phyloP scores from a whole-genome alignment of 148 eudicot species.

The Camellia lanceoleosa region DNA sequence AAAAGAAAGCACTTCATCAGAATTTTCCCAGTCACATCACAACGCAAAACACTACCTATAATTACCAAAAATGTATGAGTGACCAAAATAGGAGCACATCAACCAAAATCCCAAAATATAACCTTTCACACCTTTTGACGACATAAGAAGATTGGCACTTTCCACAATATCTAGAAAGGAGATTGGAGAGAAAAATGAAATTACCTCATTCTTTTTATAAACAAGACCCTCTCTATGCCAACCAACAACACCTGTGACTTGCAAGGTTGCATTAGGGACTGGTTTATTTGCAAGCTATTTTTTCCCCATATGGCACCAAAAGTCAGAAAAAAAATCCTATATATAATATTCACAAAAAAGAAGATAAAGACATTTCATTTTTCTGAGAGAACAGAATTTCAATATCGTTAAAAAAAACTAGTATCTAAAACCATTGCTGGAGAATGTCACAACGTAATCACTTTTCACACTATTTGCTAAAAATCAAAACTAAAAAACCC shows the following conservation, averaged over 20 bases:
- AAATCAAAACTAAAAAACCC: background rate
- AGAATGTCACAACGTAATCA: background rate
- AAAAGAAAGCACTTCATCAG: too few species aligned
- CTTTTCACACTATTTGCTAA: background rate
- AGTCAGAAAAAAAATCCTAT: conserved; percentile 5
- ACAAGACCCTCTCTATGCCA: conserved; percentile 51
- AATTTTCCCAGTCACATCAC: conserved; percentile 10
- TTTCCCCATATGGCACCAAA: background rate
- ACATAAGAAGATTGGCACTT: too few species aligned
- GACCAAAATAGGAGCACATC: conserved; percentile 2
- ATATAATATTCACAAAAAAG: background rate
- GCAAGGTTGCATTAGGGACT: conserved; percentile 92
- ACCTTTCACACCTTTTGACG: conserved; percentile 45
- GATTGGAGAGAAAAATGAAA: too few species aligned
- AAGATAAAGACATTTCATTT: background rate
- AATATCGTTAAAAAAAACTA: background rate
- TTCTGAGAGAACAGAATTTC: background rate
- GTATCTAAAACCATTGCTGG: background rate
- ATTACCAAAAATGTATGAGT: conserved; percentile 14
- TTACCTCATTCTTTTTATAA: too few species aligned
- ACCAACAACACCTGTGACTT: conserved; percentile 98
- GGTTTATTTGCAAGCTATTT: conserved; percentile 76
- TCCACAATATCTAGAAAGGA: too few species aligned
- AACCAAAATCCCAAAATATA: conserved; percentile 6
- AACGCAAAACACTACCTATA: conserved; percentile 85